Evolutionary conservation across 2,329 filamentous ascomycete species (phyloP).

Genomic region (Aureobasidium sp.): DNA sequence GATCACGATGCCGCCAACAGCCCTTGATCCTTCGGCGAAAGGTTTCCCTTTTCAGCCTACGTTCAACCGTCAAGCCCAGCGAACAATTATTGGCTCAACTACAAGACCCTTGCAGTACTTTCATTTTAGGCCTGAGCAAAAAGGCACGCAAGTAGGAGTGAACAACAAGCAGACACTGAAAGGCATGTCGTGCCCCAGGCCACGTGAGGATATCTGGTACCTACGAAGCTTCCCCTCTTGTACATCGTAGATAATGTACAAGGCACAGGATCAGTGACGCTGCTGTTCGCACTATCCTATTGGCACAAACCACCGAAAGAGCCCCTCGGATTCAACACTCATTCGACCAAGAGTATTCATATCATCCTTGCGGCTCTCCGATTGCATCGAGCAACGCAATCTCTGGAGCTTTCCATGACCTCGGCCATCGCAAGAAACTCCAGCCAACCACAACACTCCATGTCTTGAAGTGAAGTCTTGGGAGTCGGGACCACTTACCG

Average conservation of each 20-base stretch:
- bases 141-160: not conserved
- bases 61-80: not conserved
- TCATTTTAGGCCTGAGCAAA: not conserved
- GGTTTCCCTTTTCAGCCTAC: not conserved
- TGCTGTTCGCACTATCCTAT: too few species aligned
- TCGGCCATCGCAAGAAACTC: not conserved
- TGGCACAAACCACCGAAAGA: too few species aligned
- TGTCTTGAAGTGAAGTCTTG: not conserved
- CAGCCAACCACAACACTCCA: not conserved
- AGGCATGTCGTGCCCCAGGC: not conserved
- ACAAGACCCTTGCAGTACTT: not conserved
- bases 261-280: not conserved
- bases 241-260: not conserved
- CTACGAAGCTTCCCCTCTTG: not conserved
- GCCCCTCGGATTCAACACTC: not conserved
- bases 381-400: not conserved
- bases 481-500: not conserved
- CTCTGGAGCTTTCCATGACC: not conserved
- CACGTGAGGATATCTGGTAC: not conserved
- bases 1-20: not conserved
- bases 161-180: too few species aligned
- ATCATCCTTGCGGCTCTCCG: not conserved
- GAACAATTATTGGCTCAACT: not conserved
- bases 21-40: not conserved
- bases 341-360: too few species aligned